A percentile compares a stretch with the other conserved stretches of the same genome.
These are phyloP conservation scores for Musa troglodytarum DNA, from an alignment of 176 grass and related monocot species.

Conservation along the genomic window DNA sequence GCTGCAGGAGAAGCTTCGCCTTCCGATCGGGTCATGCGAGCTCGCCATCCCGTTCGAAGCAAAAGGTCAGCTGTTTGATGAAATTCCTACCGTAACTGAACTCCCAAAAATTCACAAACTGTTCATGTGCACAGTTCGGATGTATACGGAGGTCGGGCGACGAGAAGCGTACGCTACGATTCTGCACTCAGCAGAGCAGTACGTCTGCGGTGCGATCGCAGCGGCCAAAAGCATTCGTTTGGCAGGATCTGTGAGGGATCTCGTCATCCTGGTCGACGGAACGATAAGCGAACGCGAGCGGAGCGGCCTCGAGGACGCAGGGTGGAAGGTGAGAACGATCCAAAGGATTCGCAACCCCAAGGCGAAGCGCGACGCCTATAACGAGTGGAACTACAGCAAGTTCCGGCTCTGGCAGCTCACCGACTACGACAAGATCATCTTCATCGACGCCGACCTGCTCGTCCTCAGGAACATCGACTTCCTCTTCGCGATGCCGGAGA, in stretches of 20 bases:
- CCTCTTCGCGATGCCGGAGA: slow-evolving; percentile 3
- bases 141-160: not conserved
- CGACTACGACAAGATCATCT: slow-evolving; percentile 8
- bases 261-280: slow-evolving; percentile 5
- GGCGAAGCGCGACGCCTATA: slow-evolving; percentile 10
- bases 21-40: not conserved
- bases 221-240: slow-evolving; percentile 6
- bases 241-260: not conserved
- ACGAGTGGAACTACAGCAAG: slow-evolving; percentile 16
- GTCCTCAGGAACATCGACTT: slow-evolving; percentile 10
- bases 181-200: slow-evolving; percentile 2
- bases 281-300: not conserved
- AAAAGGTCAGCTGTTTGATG: not conserved
- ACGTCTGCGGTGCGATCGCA: slow-evolving; percentile 7
- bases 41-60: slow-evolving; percentile 4
- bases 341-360: slow-evolving; percentile 2
- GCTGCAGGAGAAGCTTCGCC: not conserved
- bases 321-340: slow-evolving; percentile 1
- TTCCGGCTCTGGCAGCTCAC: slow-evolving; percentile 11
- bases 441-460: slow-evolving; percentile 14
- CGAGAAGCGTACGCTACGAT: slow-evolving; percentile 6
- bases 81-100: not conserved
- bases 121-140: not conserved
- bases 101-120: not conserved
- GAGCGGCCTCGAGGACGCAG: not conserved